Percentiles rank a stretch among this genome's conserved stretches.
These are phyloP conservation scores for Arthrobotrys iridis DNA, from an alignment of 2,329 filamentous ascomycete species.

Conservation along the genomic window DNA sequence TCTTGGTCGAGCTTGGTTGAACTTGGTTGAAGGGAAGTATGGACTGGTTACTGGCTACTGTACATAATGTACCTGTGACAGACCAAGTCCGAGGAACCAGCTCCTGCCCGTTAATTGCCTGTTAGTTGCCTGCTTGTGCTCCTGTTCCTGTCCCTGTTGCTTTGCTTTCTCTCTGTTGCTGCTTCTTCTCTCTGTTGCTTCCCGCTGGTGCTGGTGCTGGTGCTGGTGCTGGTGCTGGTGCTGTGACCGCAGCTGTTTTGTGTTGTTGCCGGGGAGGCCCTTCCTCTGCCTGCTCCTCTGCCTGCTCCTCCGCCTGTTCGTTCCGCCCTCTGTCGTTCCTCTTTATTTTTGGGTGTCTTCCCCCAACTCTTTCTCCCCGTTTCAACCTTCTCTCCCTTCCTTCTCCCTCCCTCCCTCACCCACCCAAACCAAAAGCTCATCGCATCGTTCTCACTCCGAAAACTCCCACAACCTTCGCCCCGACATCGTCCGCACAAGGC, in stretches of 20 bases:
- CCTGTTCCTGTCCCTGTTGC: not conserved
- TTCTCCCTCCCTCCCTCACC: not conserved
- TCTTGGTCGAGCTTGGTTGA: too few species aligned
- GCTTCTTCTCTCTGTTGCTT: not conserved
- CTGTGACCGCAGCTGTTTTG: slow-evolving; percentile 14
- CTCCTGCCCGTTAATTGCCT: too few species aligned
- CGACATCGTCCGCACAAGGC: slow-evolving; percentile 3
- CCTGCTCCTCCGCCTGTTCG: slow-evolving; percentile 18
- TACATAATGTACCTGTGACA: too few species aligned
- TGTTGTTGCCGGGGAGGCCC: slow-evolving; percentile 25
- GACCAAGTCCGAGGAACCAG: too few species aligned
- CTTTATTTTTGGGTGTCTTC: slow-evolving; percentile 9
- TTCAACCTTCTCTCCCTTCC: slow-evolving; percentile 12
- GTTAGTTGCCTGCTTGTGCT: not conserved
- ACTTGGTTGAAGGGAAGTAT: too few species aligned
- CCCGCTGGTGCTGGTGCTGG: slow-evolving; percentile 3
- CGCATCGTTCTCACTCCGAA: slow-evolving; percentile 8
- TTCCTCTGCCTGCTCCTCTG: slow-evolving; percentile 31
- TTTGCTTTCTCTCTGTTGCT: not conserved
- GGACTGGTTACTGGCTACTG: too few species aligned
- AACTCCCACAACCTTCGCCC: not conserved
- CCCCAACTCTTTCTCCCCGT: not conserved
- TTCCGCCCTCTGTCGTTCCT: slow-evolving; percentile 4
- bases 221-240: not conserved
- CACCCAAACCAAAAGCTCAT: too few species aligned